phyloP scores from a whole-genome alignment of 495 filamentous ascomycete species.

The Neurospora sp. region DNA sequence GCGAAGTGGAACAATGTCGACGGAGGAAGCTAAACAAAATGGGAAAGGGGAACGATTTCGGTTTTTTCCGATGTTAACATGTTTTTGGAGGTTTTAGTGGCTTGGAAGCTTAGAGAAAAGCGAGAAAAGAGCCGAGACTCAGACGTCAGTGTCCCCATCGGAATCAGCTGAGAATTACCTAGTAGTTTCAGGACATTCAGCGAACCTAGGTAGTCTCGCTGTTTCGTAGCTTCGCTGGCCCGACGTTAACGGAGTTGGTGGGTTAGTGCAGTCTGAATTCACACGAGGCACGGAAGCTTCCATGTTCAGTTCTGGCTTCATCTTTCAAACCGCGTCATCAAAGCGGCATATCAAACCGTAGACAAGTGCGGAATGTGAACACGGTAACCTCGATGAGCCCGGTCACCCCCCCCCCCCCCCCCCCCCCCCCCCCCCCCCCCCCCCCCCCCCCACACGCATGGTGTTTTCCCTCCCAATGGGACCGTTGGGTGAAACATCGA shows the following conservation, averaged over 20 bases:
- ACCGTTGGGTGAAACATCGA: background rate
- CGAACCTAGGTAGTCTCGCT: background rate
- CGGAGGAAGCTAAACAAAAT: background rate
- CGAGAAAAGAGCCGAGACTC: background rate
- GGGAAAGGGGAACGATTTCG: background rate
- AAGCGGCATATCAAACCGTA: background rate
- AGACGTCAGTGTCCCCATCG: background rate
- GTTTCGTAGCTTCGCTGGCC: background rate
- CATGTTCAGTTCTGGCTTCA: background rate
- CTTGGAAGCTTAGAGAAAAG: background rate
- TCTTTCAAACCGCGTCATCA: background rate
- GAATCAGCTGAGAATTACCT: background rate
- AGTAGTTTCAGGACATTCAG: background rate
- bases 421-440: too few relatives aligned
- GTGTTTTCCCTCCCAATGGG: background rate
- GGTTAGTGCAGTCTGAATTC: background rate
- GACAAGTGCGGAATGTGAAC: background rate
- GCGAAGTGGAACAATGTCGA: background rate
- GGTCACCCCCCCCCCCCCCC: too few relatives aligned
- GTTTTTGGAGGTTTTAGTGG: too few relatives aligned
- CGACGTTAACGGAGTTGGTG: background rate
- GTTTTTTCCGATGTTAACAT: background rate
- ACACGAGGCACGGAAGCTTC: background rate
- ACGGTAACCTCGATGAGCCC: background rate
- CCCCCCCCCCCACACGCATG: too few relatives aligned